Evolutionary conservation across 2,329 filamentous ascomycete genomes (phyloP), one percentile per base, ranked within the genome.

Genomic region (Sarocladium brachiariae): DNA sequence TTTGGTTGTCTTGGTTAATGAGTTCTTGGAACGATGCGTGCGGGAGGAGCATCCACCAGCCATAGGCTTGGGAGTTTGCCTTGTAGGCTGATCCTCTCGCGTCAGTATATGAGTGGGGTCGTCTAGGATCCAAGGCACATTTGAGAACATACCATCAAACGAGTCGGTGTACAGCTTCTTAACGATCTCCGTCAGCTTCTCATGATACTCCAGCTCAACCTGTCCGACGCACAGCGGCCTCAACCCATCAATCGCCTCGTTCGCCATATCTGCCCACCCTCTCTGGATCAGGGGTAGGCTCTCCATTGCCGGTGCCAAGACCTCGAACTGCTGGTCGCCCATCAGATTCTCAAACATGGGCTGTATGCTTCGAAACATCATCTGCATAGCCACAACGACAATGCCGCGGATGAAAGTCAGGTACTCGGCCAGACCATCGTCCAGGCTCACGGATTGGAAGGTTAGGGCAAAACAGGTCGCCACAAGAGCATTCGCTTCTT

Each of bases 321-420:
- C 45, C 3, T 63, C 61, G 21, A 70, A 61, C 52, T 73, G 65
- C 2, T 72, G 64, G 11, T 70, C 64, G 10, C 68, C 68, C 14
- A 71, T 54, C 13, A 77, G 57, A 53, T 75, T 72, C 41, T 66
- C 67, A 54, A 80, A 81, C 47, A 81, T 64, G 50, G 77, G 71
- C 18, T 69, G 69, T 37, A 74, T 70, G 19, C 72, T 70, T 49
- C 72, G 70, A 52, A 67, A 65, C 61, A 70, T 70, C 71, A 82
- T 77, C 57, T 80, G 77, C 53, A 74, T 69, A 10, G 70, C 72
- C 3, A 83, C 70, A 41, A 81, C 70, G 53, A 77, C 62, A 55
- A 82, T 75, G 14, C 79, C 78, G 24, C 79, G 71, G 53, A 78
- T 75, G 56, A 82, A 81, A 0, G 75, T 79, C 73, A 83, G 77